Evolutionary conservation across 108 stramenopile species (phyloP), one percentile per base, ranked within the genome.

Genomic region (Fistulifera solaris): DNA sequence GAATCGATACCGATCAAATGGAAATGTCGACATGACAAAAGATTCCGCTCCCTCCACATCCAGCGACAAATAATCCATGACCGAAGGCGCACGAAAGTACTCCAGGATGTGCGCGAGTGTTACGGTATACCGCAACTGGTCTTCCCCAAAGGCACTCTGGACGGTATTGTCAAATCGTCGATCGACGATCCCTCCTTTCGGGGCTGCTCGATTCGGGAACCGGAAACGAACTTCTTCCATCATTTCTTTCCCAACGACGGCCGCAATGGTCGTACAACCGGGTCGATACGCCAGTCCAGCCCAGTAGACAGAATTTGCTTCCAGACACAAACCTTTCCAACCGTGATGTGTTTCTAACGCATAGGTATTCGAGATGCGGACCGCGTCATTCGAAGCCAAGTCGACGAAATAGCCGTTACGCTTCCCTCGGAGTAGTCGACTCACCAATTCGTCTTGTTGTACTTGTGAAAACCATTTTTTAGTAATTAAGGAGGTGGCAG

Each of bases 31-130:
- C 71, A 85, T 70, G 21, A 80, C 60, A 18, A 74, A 64, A 14
- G 64, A 63, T 59, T 85, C 83, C 5, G 83, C 83, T 7, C 83
- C 83, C 53, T 85, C 78, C 7, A 84, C 60, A 54, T 83, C 77
- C 21, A 83, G 45, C 17, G 69, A 71, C 14, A 83, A 2, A 35
- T 84, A 84, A 46, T 80, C 83, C 58, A 84, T 84, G 26, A 54
- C 49, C 6, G 28, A 46, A 18, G 83, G 78, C 15, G 62, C 75
- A 24, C 67, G 26, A 39, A 67, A 72, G 12, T 45, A 27, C 13
- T 77, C 23, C 11, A 84, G 58, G 19, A 85, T 66, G 28, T 77
- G 67, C 1, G 22, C 8, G 24, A 80, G 28, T 12, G 71, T 55
- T n/a, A 80, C 76, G 5, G 65, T 72, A 40, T 63, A 67, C 25